Evolutionary conservation across 2,329 filamentous ascomycete genomes (phyloP).

Genomic region (Colletotrichum lupini): DNA sequence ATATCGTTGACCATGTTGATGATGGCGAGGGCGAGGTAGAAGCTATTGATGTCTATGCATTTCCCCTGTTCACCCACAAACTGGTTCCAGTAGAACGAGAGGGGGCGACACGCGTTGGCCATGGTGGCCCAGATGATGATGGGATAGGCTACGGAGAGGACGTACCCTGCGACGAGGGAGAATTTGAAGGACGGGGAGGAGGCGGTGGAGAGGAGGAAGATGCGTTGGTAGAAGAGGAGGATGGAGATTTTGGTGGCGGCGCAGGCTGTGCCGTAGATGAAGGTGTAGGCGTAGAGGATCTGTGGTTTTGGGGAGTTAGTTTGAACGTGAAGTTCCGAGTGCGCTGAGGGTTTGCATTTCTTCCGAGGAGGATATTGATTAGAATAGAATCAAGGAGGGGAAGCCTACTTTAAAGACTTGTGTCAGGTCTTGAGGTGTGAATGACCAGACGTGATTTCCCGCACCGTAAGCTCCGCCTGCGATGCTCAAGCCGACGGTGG

Average conservation of each 20-base stretch:
- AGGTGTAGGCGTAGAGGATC: constrained; percentile 35
- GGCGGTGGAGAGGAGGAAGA: constrained; percentile 15
- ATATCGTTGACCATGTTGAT: constrained; percentile 34
- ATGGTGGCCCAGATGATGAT: constrained; percentile 33
- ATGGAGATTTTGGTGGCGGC: constrained; percentile 36
- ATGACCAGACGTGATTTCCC: constrained; percentile 25
- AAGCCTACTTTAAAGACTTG: constrained; percentile 8
- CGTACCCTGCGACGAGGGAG: constrained; percentile 12
- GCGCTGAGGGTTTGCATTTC: no score
- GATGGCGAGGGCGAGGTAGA: constrained; percentile 28
- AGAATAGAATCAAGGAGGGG: no score
- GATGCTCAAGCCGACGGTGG: constrained; percentile 25
- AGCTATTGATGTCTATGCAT: constrained; percentile 22
- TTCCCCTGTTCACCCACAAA: constrained; percentile 18
- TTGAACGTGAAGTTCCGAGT: no score
- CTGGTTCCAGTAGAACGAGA: constrained; percentile 34
- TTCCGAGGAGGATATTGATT: no score
- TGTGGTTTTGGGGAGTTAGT: background rate
- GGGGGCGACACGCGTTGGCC: constrained; percentile 23
- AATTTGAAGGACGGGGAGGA: background rate
- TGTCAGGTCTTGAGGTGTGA: background rate
- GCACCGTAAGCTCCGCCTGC: constrained; percentile 7
- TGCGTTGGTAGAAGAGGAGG: constrained; percentile 34
- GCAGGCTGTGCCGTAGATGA: constrained; percentile 32
- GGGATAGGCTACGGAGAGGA: constrained; percentile 19